Evolutionary conservation across 2,329 filamentous ascomycete genomes (phyloP), one percentile per base, ranked within the genome.

Genomic region (Scorias spongiosa): DNA sequence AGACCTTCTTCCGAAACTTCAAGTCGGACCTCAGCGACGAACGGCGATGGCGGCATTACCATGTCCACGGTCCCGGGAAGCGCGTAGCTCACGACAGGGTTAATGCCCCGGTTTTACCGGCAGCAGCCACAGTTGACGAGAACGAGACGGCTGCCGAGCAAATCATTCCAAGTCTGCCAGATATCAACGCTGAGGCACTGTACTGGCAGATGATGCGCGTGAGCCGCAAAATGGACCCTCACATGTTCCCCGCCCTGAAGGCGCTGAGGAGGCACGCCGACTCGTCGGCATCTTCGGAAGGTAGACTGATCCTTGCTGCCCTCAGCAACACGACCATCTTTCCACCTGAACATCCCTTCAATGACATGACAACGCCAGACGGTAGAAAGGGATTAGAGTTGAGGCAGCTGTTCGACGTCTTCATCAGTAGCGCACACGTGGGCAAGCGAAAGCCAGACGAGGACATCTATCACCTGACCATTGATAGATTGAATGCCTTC

Each of bases 261-360:
- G 76, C 71, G 32, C 68, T 98, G 46, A 74, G 75, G 46, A 39
- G 40, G 18, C 48, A 48, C 1, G 60, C 58, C 9, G 56, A 61
- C 41, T 36, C 47, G 34, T n/a, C 12, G 12, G 4, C 17, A 8
- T 26, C 4, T 26, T 55, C 50, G 37, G 43, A 52, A 55, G 40
- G 56, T 1, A 66, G 68, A 45, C 88, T 80, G 52, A 71, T 89
- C 29, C 63, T 96, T 1, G 89, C 80, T 0, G 91, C 88, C 1
- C 67, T 96, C 50, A 88, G 81, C 54, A 96, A 98, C 58, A 96
- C 91, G 0, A 77, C 91, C 20, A 81, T 86, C 18, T 95, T 93
- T 55, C 89, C 88, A 0, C 69, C 73, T 0, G 80, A 73, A 0
- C 85, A 95, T 56, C 66, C 71, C 18, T 80, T 84, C 46, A 72